Evolutionary conservation across 2,329 filamentous ascomycete genomes (phyloP), one percentile per base, ranked within the genome.

Genomic region (Colletotrichum eleusines): DNA sequence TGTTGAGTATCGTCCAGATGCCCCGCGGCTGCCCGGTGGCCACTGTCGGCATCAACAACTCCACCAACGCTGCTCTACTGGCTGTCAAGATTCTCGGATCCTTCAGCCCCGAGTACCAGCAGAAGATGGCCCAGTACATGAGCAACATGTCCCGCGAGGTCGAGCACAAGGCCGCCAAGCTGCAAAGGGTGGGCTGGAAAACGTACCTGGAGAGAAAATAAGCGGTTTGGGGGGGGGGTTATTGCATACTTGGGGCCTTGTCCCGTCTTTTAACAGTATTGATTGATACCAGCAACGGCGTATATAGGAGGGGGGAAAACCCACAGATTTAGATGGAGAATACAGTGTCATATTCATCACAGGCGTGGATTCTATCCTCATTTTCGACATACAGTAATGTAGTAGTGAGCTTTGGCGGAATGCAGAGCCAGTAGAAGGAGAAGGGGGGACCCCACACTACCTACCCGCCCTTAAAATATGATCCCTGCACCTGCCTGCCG

Each of bases 11-110:
- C 74, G 91, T 93, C 5, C 91, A 94, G 77, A 94, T 94, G 92
- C 92, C 92, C 7, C 86, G 87, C 76, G 92, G 92, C 16, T 88
- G 91, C 60, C 92, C 92, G 12, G 90, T 91, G 18, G 92, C 92
- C 7, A 94, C 92, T 0, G 91, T 95, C 4, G 92, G 89, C 14
- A 94, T 94, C 79, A 93, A 94, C 80, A 94, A 94, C 81, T 92
- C 90, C 31, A 91, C 91, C 66, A 95, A 94, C 76, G 92, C 92
- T 0, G 92, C 89, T 0, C 83, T 94, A 23, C 81, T 94, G n/a
- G 92, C 92, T 0, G 86, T 91, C 26, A 84, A 91, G 23, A 91
- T 94, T 42, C 79, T 94, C 4, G 91, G 90, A 4, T 80, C 87
- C 4, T 84, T 82, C 46, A 87, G 91, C 68, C 80, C 82, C 18